These are phyloP conservation scores for Nakataea oryzae DNA, from an alignment of 2,329 filamentous ascomycete species.

Conservation along the genomic window DNA sequence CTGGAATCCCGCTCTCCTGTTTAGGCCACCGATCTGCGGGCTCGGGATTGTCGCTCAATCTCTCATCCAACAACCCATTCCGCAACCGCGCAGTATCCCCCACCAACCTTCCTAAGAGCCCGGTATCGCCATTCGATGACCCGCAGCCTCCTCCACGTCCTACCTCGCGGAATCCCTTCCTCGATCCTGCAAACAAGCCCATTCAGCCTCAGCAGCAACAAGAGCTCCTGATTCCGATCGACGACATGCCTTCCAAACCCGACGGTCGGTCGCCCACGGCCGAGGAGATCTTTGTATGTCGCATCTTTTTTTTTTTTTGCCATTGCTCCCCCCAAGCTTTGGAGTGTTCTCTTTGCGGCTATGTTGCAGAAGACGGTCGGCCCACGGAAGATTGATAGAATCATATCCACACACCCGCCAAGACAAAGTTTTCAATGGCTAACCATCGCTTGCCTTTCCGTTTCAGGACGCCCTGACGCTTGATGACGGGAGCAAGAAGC, in stretches of 20 bases:
- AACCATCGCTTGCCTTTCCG: not conserved
- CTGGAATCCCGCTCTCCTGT: conserved; percentile 15
- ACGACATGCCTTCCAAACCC: conserved; percentile 38
- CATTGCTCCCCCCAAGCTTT: not conserved
- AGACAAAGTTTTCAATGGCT: not conserved
- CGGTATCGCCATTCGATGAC: conserved; percentile 51
- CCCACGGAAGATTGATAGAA: not conserved
- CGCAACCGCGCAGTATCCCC: conserved; percentile 63
- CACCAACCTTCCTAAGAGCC: conserved; percentile 20
- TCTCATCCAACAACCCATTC: conserved; percentile 75
- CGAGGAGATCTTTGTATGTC: conserved; percentile 69
- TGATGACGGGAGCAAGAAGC: conserved; percentile 47
- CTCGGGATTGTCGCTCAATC: conserved; percentile 52
- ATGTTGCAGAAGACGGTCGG: conserved; percentile 7
- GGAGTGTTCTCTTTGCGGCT: conserved; percentile 18
- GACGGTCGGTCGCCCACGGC: conserved; percentile 42
- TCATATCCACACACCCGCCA: not conserved
- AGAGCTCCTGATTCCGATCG: conserved; percentile 26
- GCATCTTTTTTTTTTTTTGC: conserved; percentile 4
- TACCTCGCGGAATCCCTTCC: conserved; percentile 65
- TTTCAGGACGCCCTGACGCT: conserved; percentile 56
- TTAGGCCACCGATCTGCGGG: conserved; percentile 39
- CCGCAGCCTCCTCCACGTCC: conserved; percentile 39
- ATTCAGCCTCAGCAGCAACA: conserved; percentile 13
- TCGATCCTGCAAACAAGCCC: conserved; percentile 40